Percentiles rank a stretch among this genome's conserved stretches.
Evolutionary conservation across 805 yeast species (phyloP).

Genomic region (Monosporozyma yasuniensis): DNA sequence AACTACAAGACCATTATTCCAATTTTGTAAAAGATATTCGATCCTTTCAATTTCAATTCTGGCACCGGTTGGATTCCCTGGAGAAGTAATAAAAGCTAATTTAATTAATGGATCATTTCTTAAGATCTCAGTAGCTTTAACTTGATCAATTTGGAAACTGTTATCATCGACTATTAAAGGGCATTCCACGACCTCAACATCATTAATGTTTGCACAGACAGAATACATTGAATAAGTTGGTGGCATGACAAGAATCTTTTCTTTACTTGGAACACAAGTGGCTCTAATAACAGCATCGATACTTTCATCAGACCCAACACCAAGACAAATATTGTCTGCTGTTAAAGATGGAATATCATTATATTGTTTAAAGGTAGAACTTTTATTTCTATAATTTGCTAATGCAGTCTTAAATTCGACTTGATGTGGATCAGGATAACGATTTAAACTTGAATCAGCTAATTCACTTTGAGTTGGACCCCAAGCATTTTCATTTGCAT

Average conservation of each 20-base stretch:
- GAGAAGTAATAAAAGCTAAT: constrained; percentile 78
- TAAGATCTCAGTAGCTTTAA: constrained; percentile 44
- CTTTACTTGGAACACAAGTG: constrained; percentile 71
- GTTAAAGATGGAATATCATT: constrained; percentile 29
- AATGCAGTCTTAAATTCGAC: constrained; percentile 60
- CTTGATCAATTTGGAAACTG: constrained; percentile 55
- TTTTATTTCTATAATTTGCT: constrained; percentile 57
- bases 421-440: constrained; percentile 98
- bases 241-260: constrained; percentile 77
- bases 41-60: constrained; percentile 44
- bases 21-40: constrained; percentile 37
- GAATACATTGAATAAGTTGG: constrained; percentile 98
- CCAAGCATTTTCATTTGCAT: constrained; percentile 93
- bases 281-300: constrained; percentile 84
- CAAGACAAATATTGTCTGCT: constrained; percentile 73
- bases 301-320: constrained; percentile 96
- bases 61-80: constrained; percentile 92
- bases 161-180: constrained; percentile 51
- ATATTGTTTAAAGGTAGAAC: constrained; percentile 13
- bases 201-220: constrained; percentile 85
- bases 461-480: constrained; percentile 64
- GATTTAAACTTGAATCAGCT: constrained; percentile 56
- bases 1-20: constrained; percentile 71
- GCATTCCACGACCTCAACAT: constrained; percentile 65
- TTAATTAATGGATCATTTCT: constrained; percentile 54